Evolutionary conservation across 139 green algal genomes (phyloP).

Genomic region (Pleodorina starrii): DNA sequence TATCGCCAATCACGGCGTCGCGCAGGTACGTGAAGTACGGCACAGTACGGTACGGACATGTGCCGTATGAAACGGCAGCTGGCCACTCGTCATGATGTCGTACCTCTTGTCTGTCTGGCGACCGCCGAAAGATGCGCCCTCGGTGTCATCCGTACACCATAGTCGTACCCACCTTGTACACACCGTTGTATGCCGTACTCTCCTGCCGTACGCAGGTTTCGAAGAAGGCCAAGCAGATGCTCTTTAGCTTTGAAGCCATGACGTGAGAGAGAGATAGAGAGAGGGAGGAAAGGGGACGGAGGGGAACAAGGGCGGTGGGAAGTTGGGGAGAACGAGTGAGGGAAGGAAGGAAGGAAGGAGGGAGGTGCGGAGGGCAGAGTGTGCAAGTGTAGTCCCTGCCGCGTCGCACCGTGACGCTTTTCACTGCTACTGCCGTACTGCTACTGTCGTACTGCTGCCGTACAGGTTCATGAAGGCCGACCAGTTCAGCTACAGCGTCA

Average conservation of each 20-base stretch:
- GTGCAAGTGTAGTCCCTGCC: too few species aligned
- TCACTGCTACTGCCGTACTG: background rate
- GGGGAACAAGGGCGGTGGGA: too few species aligned
- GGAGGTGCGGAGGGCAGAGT: too few species aligned
- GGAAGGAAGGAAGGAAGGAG: too few species aligned
- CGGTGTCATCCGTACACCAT: background rate
- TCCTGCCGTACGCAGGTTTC: slow-evolving; percentile 56
- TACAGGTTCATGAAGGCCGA: slow-evolving; percentile 52
- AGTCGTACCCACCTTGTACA: background rate
- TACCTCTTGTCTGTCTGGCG: too few species aligned
- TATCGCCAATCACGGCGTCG: slow-evolving; percentile 47
- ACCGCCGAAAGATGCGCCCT: too few species aligned
- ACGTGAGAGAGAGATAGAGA: background rate
- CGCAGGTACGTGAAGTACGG: slow-evolving; percentile 1
- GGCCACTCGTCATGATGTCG: background rate
- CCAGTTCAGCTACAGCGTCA: slow-evolving; percentile 49
- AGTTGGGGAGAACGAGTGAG: too few species aligned
- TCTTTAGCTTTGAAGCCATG: slow-evolving; percentile 83
- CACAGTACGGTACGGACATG: background rate
- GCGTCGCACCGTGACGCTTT: too few species aligned
- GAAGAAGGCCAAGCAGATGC: slow-evolving; percentile 80
- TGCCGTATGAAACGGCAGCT: background rate
- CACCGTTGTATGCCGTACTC: too few species aligned
- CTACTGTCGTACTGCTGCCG: background rate
- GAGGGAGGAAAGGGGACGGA: background rate